A percentile compares a stretch with the other conserved stretches of the same genome.
Conservation (phyloP, 139 green algal species). For the Ulvella scutata region DNA sequence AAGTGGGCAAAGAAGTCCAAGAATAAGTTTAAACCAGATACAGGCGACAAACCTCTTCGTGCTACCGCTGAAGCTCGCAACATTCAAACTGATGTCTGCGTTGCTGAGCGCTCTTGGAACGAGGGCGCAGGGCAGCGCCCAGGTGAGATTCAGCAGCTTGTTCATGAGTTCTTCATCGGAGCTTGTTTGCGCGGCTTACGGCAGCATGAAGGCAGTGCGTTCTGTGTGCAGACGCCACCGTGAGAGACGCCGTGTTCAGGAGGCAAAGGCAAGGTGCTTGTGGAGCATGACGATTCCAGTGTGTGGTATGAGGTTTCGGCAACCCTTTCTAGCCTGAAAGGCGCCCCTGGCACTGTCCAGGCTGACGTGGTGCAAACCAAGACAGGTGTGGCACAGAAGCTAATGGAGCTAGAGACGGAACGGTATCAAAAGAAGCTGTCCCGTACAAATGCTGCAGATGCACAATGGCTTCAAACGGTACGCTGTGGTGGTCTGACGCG, state of each 20-base stretch:
- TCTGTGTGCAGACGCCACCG: background rate
- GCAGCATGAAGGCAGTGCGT: too few relatives aligned
- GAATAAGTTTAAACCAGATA: background rate
- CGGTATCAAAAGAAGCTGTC: slow-evolving; percentile 39
- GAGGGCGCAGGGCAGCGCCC: background rate
- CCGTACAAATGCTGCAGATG: slow-evolving; percentile 28
- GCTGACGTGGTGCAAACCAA: slow-evolving; percentile 6
- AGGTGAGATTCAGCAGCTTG: background rate
- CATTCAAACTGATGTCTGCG: too few relatives aligned
- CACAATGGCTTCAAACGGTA: slow-evolving; percentile 41
- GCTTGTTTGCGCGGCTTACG: too few relatives aligned
- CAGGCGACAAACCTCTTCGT: background rate
- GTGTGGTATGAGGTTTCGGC: slow-evolving; percentile 43
- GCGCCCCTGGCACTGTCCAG: background rate
- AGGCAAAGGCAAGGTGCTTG: slow-evolving; percentile 23
- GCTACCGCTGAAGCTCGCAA: background rate
- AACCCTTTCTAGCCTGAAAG: slow-evolving; percentile 17
- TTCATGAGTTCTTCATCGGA: too few relatives aligned
- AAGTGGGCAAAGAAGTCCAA: background rate
- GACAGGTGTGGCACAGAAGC: slow-evolving; percentile 6
- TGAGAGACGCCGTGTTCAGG: background rate
- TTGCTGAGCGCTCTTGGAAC: background rate
- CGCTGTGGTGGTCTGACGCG: background rate
- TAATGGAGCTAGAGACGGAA: slow-evolving; percentile 33
- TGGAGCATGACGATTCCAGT: slow-evolving; percentile 31